Evolutionary conservation across 169 alveolate species (phyloP), one percentile per base, ranked within the genome.

Genomic region (Babesia ovis): DNA sequence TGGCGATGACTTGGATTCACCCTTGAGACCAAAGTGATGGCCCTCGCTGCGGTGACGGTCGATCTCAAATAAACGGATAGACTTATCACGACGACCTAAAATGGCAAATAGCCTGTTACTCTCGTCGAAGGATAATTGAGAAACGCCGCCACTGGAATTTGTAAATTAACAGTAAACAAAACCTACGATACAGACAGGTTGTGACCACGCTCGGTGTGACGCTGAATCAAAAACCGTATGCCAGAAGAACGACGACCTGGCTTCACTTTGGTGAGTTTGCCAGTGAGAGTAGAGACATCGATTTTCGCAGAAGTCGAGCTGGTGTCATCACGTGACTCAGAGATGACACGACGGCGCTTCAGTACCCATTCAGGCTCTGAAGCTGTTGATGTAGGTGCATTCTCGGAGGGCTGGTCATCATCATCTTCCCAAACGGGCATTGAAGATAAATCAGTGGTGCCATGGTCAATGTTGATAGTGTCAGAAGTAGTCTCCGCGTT

Each of bases 281-380:
- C 87, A 4, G 80, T 58, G 3, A 79, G 39, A 4, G 54, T 51
- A 22, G 46, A 14, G 37, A 25, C 43, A 16, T 25, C 83, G 34
- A 34, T 37, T 3, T 5, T 22, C 0, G 20, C 56, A 31, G n/a
- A 68, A 9, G 46, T 39, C 8, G 46, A 8, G 14, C 14, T 14
- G n/a, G 8, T 8, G 18, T 66, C 54, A 23, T 23, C 54, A 14
- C 12, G 20, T 22, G 22, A 32, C 1, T 50, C 29, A 2, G 51
- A 37, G 20, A 64, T 41, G 20, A 29, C n/a, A 16, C 62, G 60
- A 18, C 74, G 82, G 34, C 87, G 66, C 51, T 79, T 79, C 27
- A 20, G 9, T 20, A 79, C 50, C 87, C 87, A 79, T 35, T 60
- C 77, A 12, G 87, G 87, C 62, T 76, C 85, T 4, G 73, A 74